Percentiles rank a stretch among this genome's conserved stretches.
Evolutionary conservation across 2,329 filamentous ascomycete species (phyloP).

Genomic region (Botrytis medusae): DNA sequence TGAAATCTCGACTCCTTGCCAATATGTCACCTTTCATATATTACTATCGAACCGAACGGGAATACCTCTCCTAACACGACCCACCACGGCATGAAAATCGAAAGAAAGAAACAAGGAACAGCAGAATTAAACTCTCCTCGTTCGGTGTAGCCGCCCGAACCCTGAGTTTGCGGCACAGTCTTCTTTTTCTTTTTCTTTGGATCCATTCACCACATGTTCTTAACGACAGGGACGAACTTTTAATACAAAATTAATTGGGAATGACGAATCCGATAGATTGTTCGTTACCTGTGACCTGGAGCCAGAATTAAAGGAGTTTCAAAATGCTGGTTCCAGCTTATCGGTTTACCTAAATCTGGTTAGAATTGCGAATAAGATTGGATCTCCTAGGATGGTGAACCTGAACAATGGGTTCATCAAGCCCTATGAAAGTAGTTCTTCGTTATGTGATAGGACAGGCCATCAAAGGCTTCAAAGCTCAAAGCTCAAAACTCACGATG

Average conservation of each 20-base stretch:
- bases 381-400: not conserved
- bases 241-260: not conserved
- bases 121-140: not conserved
- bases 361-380: not conserved
- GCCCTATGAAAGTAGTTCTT: constrained; percentile 1
- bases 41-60: not conserved
- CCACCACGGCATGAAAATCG: constrained; percentile 1
- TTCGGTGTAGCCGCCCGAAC: not conserved
- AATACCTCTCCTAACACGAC: not conserved
- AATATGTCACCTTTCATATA: not conserved
- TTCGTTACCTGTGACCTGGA: not conserved
- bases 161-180: not conserved
- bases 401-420: not conserved
- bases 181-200: not conserved
- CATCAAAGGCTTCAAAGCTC: not conserved
- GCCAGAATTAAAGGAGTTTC: not conserved
- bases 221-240: not conserved
- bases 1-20: not conserved
- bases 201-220: not conserved
- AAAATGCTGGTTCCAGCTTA: not conserved
- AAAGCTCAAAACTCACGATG: not conserved
- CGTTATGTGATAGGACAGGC: not conserved
- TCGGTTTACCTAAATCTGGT: not conserved
- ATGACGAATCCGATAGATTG: not conserved
- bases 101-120: not conserved